phyloP scores from a whole-genome alignment of 83 land plant genomes.

The Thuja plicata region DNA sequence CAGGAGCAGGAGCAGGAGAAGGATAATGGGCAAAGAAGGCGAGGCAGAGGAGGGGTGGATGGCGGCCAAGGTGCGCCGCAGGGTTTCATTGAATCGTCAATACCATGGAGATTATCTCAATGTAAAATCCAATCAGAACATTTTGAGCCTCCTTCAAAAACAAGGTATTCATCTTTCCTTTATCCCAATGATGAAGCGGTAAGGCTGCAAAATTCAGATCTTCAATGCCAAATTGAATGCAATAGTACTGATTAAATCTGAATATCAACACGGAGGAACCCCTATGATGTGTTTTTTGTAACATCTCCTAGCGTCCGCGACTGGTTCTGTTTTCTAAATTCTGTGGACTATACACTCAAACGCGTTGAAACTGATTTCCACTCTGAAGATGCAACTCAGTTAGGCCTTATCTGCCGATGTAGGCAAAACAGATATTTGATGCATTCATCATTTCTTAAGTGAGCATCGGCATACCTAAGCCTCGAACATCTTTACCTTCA shows the following conservation, averaged over 20 bases:
- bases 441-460: no score
- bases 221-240: no score
- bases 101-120: conserved; percentile 77
- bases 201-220: no score
- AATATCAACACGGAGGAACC: no score
- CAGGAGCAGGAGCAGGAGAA: conserved; percentile 5
- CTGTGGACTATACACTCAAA: not conserved
- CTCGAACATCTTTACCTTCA: no score
- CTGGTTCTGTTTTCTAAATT: not conserved
- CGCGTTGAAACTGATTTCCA: no score
- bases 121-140: conserved; percentile 51
- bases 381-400: no score
- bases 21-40: conserved; percentile 15
- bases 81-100: conserved; percentile 47
- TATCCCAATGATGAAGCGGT: not conserved
- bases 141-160: conserved; percentile 67
- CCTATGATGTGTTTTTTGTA: not conserved
- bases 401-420: no score
- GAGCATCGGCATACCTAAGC: no score
- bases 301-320: not conserved
- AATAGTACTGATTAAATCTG: no score
- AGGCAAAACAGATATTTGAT: no score
- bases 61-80: conserved; percentile 66
- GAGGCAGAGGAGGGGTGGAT: conserved; percentile 70
- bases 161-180: conserved; percentile 51